phyloP scores from a whole-genome alignment of 1,284 basidiomycete genomes.

The Rhizoctonia solani region DNA sequence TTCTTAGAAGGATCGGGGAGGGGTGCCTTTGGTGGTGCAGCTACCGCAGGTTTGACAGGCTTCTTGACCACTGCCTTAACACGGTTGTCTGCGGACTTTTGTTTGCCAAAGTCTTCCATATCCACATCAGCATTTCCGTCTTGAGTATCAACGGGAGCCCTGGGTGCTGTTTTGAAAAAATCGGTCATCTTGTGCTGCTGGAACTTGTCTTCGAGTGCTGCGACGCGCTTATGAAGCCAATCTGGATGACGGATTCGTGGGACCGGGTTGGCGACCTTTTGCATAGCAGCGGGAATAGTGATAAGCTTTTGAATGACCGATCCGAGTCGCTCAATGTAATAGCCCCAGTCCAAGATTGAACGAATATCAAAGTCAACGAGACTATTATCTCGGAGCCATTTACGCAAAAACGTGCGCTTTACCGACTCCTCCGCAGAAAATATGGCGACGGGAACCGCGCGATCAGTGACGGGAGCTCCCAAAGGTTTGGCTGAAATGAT shows the following conservation, averaged over 20 bases:
- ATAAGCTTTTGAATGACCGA: conserved; percentile 99
- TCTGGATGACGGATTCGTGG: conserved; percentile 96
- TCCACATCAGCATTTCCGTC: conserved; percentile 51
- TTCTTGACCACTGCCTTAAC: conserved; percentile 60
- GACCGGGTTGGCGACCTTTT: conserved; percentile 95
- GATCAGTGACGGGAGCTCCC: conserved; percentile 95
- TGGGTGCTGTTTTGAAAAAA: conserved; percentile 68
- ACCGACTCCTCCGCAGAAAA: conserved; percentile 94
- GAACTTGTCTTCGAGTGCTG: conserved; percentile 91
- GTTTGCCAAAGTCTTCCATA: conserved; percentile 68
- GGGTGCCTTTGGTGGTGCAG: conserved; percentile 41
- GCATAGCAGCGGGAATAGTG: conserved; percentile 98
- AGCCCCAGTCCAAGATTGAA: conserved; percentile 96
- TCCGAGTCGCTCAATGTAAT: conserved; percentile 97
- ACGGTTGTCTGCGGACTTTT: conserved; percentile 40
- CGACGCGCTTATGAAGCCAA: conserved; percentile 93
- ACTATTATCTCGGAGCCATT: conserved; percentile 95
- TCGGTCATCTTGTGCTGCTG: conserved; percentile 97
- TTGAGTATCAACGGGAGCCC: conserved; percentile 34
- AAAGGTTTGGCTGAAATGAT: conserved; percentile 95
- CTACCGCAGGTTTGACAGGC: conserved; percentile 46
- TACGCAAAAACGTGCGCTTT: conserved; percentile 89
- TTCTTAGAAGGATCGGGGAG: conserved; percentile 64
- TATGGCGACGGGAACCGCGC: conserved; percentile 97
- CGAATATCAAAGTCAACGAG: conserved; percentile 90